These are phyloP conservation scores for Arthroderma uncinatum DNA, from an alignment of 2,329 filamentous ascomycete species.

Conservation along the genomic window DNA sequence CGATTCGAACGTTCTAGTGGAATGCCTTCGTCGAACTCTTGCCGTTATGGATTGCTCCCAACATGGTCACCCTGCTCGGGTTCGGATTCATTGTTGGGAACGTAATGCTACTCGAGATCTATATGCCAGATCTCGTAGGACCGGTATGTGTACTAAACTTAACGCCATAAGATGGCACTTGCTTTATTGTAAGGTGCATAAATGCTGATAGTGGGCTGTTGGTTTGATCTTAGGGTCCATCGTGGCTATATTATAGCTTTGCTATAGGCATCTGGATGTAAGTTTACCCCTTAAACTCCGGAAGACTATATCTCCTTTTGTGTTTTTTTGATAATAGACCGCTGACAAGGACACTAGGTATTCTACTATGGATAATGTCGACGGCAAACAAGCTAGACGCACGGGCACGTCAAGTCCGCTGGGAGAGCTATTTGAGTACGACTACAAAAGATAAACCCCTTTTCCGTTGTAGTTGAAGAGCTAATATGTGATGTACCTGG, in stretches of 20 bases:
- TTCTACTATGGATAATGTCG: slow-evolving; percentile 97
- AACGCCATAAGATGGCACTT: background rate
- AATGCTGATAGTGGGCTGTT: background rate
- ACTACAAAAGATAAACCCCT: slow-evolving; percentile 10
- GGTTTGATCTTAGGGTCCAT: slow-evolving; percentile 51
- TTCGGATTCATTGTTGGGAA: slow-evolving; percentile 91
- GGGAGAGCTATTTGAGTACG: slow-evolving; percentile 85
- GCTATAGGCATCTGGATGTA: slow-evolving; percentile 92
- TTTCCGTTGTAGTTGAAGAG: background rate
- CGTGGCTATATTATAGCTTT: slow-evolving; percentile 94
- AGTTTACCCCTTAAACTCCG: slow-evolving; percentile 15
- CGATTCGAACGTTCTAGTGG: slow-evolving; percentile 54
- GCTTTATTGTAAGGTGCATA: background rate
- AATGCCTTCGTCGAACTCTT: slow-evolving; percentile 87
- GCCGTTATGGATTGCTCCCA: slow-evolving; percentile 92
- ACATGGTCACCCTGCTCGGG: slow-evolving; percentile 90
- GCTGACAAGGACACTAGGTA: slow-evolving; percentile 39
- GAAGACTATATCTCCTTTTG: background rate
- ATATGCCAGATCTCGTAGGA: slow-evolving; percentile 80
- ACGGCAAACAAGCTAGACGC: slow-evolving; percentile 90
- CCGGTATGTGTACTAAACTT: slow-evolving; percentile 50
- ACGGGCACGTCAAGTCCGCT: slow-evolving; percentile 91
- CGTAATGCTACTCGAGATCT: slow-evolving; percentile 61
- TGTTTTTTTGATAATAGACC: background rate
- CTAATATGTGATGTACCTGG: slow-evolving; percentile 2